These are phyloP conservation scores for Ceratocystiopsis sp. DNA, from an alignment of 2,329 filamentous ascomycete genomes.

Conservation along the genomic window DNA sequence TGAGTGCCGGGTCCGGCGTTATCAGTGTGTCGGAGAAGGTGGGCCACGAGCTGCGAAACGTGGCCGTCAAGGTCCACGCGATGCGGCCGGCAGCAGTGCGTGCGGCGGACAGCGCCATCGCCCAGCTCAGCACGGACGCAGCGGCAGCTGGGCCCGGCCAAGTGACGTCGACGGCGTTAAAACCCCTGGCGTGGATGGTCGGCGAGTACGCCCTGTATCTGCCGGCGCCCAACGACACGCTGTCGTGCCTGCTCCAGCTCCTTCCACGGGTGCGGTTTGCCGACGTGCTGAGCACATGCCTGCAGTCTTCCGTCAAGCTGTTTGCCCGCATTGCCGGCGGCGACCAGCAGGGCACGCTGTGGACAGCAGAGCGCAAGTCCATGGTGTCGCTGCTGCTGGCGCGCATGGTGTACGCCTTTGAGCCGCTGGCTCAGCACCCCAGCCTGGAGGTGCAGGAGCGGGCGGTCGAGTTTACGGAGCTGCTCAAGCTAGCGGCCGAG, in stretches of 20 bases:
- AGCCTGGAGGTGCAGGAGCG: conserved; percentile 89
- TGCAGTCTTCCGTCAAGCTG: conserved; percentile 77
- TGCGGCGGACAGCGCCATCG: conserved; percentile 62
- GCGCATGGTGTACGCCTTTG: conserved; percentile 65
- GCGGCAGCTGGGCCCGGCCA: conserved; percentile 25
- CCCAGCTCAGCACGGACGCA: conserved; percentile 35
- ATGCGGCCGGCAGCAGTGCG: conserved; percentile 65
- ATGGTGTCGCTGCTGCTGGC: conserved; percentile 63
- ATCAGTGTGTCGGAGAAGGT: conserved; percentile 46
- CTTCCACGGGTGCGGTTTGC: conserved; percentile 39
- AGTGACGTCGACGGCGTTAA: conserved; percentile 49
- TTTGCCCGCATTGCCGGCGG: conserved; percentile 56
- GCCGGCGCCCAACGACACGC: conserved; percentile 48
- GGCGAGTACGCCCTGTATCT: conserved; percentile 75
- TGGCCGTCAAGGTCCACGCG: conserved; percentile 79
- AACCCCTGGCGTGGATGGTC: conserved; percentile 65
- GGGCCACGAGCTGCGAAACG: conserved; percentile 71
- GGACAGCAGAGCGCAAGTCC: conserved; percentile 58
- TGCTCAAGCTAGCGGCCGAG: conserved; percentile 75
- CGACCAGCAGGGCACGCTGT: conserved; percentile 26
- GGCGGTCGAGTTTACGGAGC: conserved; percentile 78
- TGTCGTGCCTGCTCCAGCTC: conserved; percentile 58
- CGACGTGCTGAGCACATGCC: conserved; percentile 55
- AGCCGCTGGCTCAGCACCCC: conserved; percentile 64
- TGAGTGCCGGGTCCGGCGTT: conserved; percentile 20